These are phyloP conservation scores for Pseudoscleropodium purum DNA, from an alignment of 225 moss, liverwort and hornwort species.

Conservation along the genomic window DNA sequence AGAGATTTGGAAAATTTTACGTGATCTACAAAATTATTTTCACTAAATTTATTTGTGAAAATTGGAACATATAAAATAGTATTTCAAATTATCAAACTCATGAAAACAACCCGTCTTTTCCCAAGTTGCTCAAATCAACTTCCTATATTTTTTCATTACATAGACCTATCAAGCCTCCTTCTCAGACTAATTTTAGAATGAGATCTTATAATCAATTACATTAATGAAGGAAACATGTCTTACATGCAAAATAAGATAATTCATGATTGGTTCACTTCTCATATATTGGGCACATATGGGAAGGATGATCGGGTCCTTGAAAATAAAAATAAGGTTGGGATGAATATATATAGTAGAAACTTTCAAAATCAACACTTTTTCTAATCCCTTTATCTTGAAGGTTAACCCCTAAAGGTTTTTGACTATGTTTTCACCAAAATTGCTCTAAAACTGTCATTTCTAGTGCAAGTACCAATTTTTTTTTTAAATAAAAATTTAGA, in stretches of 20 bases:
- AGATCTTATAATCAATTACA: background rate
- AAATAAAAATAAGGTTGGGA: background rate
- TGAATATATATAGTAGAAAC: too few species aligned
- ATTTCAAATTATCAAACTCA: rapidly evolving
- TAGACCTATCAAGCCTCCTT: rapidly evolving
- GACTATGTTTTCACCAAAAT: too few species aligned
- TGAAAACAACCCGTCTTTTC: background rate
- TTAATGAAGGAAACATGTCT: background rate
- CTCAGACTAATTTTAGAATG: background rate
- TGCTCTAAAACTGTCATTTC: too few species aligned
- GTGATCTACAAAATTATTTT: background rate
- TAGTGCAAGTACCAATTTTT: too few species aligned
- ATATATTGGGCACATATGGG: rapidly evolving
- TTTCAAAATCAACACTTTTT: background rate
- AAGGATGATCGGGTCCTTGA: background rate
- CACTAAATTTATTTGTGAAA: background rate
- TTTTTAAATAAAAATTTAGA: too few species aligned
- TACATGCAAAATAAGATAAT: background rate
- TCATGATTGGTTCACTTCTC: background rate
- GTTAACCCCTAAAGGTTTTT: too few species aligned
- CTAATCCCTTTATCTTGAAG: background rate
- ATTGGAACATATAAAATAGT: background rate
- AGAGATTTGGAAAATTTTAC: background rate
- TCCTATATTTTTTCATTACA: background rate
- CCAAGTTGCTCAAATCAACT: background rate